phyloP scores from a whole-genome alignment of 169 alveolate species.

The Cryptosporidium canis region DNA sequence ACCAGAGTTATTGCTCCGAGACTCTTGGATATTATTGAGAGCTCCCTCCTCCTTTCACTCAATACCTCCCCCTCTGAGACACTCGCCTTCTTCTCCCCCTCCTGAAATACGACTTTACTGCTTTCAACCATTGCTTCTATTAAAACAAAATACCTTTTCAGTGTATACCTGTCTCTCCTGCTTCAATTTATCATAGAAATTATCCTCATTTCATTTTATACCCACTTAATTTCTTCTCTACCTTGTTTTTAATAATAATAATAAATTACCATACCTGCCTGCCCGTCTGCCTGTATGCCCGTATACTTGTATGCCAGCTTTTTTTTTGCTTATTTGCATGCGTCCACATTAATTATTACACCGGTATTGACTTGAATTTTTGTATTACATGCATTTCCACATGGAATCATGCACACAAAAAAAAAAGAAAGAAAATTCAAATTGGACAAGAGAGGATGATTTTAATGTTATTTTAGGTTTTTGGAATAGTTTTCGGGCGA shows the following conservation, averaged over 20 bases:
- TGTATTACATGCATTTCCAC: neutral
- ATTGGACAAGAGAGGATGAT: neutral
- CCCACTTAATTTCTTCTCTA: too few relatives aligned
- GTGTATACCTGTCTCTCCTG: too few relatives aligned
- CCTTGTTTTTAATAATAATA: too few relatives aligned
- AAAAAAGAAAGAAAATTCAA: neutral
- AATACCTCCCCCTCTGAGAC: neutral
- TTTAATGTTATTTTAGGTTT: neutral
- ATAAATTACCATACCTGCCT: too few relatives aligned
- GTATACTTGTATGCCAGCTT: too few relatives aligned
- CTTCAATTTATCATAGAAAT: neutral
- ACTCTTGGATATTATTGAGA: neutral
- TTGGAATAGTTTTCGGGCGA: too few relatives aligned
- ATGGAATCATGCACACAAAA: neutral
- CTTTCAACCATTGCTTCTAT: neutral
- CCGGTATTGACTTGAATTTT: neutral
- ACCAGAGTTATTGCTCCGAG: constrained; percentile 37
- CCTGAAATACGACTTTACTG: neutral
- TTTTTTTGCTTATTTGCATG: too few relatives aligned
- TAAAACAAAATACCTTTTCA: too few relatives aligned
- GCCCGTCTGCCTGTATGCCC: too few relatives aligned
- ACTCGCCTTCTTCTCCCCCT: neutral
- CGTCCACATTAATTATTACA: neutral
- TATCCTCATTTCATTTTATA: too few relatives aligned
- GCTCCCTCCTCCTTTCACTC: constrained; percentile 12